Percentiles rank a stretch among this genome's conserved stretches.
phyloP scores from a whole-genome alignment of 2,329 filamentous ascomycete genomes.

The Pseudonectria foliicola region DNA sequence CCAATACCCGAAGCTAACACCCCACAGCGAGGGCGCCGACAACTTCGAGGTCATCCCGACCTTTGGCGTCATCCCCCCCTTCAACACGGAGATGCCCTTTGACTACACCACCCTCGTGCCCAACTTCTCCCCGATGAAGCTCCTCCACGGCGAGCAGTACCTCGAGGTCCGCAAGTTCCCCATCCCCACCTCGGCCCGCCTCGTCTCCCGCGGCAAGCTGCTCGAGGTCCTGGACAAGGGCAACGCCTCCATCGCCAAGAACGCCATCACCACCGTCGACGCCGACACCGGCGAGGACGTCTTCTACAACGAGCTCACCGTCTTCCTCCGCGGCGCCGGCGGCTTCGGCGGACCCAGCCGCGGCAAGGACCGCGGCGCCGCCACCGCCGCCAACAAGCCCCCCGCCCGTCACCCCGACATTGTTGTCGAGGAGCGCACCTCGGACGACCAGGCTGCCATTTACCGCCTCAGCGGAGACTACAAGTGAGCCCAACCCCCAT shows the following conservation, averaged over 20 bases:
- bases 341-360: constrained; percentile 83
- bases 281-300: constrained; percentile 80
- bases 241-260: constrained; percentile 74
- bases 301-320: constrained; percentile 95
- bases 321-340: constrained; percentile 85
- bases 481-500: constrained; percentile 48
- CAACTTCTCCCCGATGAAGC: constrained; percentile 98
- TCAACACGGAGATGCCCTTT: constrained; percentile 76
- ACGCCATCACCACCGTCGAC: constrained; percentile 74
- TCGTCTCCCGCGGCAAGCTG: constrained; percentile 69
- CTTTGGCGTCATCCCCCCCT: constrained; percentile 94
- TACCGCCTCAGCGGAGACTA: constrained; percentile 93
- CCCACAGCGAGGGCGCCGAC: constrained; percentile 66
- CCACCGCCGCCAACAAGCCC: constrained; percentile 71
- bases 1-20: too few relatives aligned
- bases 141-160: constrained; percentile 97
- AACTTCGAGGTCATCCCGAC: constrained; percentile 91
- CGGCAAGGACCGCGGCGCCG: constrained; percentile 67
- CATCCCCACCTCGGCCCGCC: constrained; percentile 74
- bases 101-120: constrained; percentile 76
- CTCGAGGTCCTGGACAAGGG: constrained; percentile 97
- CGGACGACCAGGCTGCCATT: constrained; percentile 83
- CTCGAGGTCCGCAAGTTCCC: constrained; percentile 91
- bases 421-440: constrained; percentile 78
- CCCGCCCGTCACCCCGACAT: constrained; percentile 72